Conservation (phyloP, 345 rosid genomes). For the Noccaea bulbosa region DNA sequence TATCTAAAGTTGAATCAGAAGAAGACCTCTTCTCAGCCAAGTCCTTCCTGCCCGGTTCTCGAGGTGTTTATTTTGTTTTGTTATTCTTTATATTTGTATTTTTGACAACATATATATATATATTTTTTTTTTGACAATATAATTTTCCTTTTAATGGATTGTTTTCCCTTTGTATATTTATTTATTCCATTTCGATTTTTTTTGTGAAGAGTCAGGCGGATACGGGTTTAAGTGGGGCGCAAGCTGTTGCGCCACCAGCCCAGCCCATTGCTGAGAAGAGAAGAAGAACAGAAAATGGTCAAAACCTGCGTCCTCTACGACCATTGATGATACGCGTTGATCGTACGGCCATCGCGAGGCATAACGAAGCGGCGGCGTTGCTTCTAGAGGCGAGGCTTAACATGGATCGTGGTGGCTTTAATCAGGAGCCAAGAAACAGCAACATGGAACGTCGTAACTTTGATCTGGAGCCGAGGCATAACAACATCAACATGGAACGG, state of each 20-base stretch:
- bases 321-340: slow-evolving; percentile 25
- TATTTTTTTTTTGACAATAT: no score
- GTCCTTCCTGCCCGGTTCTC: slow-evolving; percentile 11
- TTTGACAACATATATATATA: no score
- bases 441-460: slow-evolving; percentile 2
- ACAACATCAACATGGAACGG: no score
- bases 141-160: neutral
- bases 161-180: neutral
- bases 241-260: slow-evolving; percentile 25
- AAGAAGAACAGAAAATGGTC: neutral
- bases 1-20: neutral
- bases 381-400: no score
- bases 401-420: no score
- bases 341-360: slow-evolving; percentile 23
- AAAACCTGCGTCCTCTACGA: slow-evolving; percentile 8
- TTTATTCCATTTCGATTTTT: slow-evolving; percentile 14
- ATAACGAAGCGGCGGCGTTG: neutral
- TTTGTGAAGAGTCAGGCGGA: slow-evolving; percentile 29
- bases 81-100: no score
- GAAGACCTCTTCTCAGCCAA: slow-evolving; percentile 19
- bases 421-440: no score
- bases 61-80: slow-evolving; percentile 5
- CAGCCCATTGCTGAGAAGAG: slow-evolving; percentile 17
- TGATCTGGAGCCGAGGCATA: no score
- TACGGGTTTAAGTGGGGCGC: slow-evolving; percentile 23